Evolutionary conservation across 2,329 filamentous ascomycete species (phyloP), one percentile per base, ranked within the genome.

Genomic region (Colletotrichum sojae): DNA sequence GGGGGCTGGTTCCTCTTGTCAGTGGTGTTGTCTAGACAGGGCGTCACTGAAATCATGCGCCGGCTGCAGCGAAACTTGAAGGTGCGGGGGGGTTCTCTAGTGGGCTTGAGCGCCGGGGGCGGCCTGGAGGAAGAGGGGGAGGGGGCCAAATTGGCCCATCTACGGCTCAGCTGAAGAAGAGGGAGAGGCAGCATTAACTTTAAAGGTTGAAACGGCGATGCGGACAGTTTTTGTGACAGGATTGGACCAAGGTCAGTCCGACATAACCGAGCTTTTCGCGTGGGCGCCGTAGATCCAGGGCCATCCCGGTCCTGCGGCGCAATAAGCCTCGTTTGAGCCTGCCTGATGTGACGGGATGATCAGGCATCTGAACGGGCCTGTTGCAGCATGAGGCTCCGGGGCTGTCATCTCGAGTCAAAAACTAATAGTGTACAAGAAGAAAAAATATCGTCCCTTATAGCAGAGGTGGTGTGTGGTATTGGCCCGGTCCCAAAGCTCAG

Each of bases 361-460:
- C 62, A 69, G 56, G 67, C 56, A 69, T 67, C 67, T 66, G 55
- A 69, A 67, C 67, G 51, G 52, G 43, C 48, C n/a, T 45, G 55
- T 56, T 60, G 49, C 62, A 61, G 43, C 9, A 46, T 46, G 55
- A 52, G 55, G 31, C 55, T 45, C 40, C 49, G 22, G 56, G 55
- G 63, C 63, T 69, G 67, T 67, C 67, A 69, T 69, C 63, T 56
- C 51, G 62, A 60, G 62, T 69, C 62, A 52, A 51, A 52, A 51
- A 52, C 56, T 10, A 36, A 10, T 10, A 31, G 27, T 31, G 3
- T 31, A 36, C 31, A 36, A 8, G 8, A 10, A 36, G n/a, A n/a
- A 31, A 31, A 36, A 36, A 4, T 36, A 3, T 61, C 62, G 54
- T 67, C 62, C 55, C 39, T 20, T 36, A 36, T 36, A 36, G 6